These are phyloP conservation scores for Colletotrichum salicis DNA, from an alignment of 2,329 filamentous ascomycete species.

Conservation along the genomic window DNA sequence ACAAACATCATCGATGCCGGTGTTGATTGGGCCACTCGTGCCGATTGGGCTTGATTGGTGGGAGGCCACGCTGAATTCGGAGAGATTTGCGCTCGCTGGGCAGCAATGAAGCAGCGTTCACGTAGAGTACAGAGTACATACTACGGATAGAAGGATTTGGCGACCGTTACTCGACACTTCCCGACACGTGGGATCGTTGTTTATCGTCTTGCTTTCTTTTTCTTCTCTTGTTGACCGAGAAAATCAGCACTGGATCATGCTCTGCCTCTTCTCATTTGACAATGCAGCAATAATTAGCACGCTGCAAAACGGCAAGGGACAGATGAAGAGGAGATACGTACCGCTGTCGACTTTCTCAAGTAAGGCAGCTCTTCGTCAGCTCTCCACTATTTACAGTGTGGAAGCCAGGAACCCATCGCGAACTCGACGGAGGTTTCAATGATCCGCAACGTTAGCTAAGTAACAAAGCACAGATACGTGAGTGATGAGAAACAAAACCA, in stretches of 20 bases:
- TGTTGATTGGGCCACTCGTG: background rate
- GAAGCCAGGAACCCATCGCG: background rate
- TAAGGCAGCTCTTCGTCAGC: constrained; percentile 15
- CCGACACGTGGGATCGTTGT: background rate
- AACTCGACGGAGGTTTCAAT: background rate
- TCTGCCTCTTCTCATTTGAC: background rate
- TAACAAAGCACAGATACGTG: background rate
- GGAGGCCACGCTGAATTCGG: background rate
- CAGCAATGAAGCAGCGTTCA: background rate
- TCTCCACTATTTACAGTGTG: constrained; percentile 22
- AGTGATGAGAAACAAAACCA: constrained; percentile 23
- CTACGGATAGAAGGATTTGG: background rate
- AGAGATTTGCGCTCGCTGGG: background rate
- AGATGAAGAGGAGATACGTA: background rate
- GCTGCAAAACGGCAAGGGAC: background rate
- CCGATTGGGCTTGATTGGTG: background rate
- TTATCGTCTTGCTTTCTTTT: background rate
- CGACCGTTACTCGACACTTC: background rate
- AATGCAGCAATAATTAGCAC: background rate
- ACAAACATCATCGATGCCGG: background rate
- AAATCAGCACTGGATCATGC: background rate
- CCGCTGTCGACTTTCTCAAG: background rate
- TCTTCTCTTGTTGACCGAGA: background rate
- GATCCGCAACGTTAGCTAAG: background rate
- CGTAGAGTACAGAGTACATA: too few species aligned